Evolutionary conservation across 2,329 filamentous ascomycete species (phyloP).

Genomic region (Elsinoe fawcettii): DNA sequence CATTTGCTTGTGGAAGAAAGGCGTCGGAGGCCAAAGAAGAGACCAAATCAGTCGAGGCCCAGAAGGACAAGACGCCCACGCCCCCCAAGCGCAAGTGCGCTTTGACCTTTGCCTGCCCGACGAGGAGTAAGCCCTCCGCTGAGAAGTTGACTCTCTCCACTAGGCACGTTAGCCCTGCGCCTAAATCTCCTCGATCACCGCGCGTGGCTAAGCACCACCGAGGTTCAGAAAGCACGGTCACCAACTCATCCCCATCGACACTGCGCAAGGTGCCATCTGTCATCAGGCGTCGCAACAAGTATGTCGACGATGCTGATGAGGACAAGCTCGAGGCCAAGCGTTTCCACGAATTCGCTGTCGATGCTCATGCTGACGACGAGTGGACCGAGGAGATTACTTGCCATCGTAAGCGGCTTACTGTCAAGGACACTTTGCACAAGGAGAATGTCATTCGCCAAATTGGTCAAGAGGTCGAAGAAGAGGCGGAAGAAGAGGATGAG

Average conservation of each 20-base stretch:
- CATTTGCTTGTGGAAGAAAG: slow-evolving; percentile 66
- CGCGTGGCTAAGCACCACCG: slow-evolving; percentile 34
- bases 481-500: slow-evolving; percentile 63
- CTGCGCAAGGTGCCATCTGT: slow-evolving; percentile 32
- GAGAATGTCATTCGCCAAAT: slow-evolving; percentile 82
- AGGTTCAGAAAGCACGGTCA: slow-evolving; percentile 44
- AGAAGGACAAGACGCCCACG: slow-evolving; percentile 23
- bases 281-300: slow-evolving; percentile 28
- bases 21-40: slow-evolving; percentile 23
- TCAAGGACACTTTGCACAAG: slow-evolving; percentile 81
- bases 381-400: slow-evolving; percentile 72
- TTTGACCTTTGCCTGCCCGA: slow-evolving; percentile 70
- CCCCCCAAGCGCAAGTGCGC: slow-evolving; percentile 49
- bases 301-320: slow-evolving; percentile 34
- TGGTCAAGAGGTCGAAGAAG: slow-evolving; percentile 84
- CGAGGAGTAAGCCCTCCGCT: slow-evolving; percentile 33
- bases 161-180: slow-evolving; percentile 37
- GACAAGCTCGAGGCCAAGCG: slow-evolving; percentile 48
- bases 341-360: slow-evolving; percentile 90
- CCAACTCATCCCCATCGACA: slow-evolving; percentile 40
- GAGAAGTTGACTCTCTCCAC: slow-evolving; percentile 22
- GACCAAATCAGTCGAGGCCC: slow-evolving; percentile 25
- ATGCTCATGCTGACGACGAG: slow-evolving; percentile 72
- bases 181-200: slow-evolving; percentile 28
- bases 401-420: slow-evolving; percentile 65